A percentile compares a stretch with the other conserved stretches of the same genome.
phyloP scores from a whole-genome alignment of 129 eudicot species.

The Lactuca sativa region DNA sequence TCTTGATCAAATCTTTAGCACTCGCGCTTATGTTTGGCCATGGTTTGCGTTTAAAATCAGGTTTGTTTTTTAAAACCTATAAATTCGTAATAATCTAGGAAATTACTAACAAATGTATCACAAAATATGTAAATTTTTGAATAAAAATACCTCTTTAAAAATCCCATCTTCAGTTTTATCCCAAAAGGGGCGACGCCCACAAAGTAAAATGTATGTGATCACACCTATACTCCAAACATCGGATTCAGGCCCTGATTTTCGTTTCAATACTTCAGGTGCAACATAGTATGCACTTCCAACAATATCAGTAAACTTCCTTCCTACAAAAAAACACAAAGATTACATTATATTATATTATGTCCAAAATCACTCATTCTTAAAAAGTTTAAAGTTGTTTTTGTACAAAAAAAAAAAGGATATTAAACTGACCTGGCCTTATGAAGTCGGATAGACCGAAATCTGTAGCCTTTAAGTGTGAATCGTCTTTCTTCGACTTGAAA shows the following conservation, averaged over 20 bases:
- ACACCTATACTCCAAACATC: conserved; percentile 99
- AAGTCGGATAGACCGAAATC: conserved; percentile 97
- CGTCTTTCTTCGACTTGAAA: conserved; percentile 74
- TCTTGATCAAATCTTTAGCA: conserved; percentile 95
- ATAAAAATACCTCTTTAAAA: conserved; percentile 68
- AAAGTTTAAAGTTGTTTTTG: no score
- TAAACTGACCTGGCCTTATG: conserved; percentile 78
- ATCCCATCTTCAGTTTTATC: conserved; percentile 96
- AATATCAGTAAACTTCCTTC: conserved; percentile 79
- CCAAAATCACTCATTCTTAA: no score
- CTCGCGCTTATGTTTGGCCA: conserved; percentile 77
- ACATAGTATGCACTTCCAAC: conserved; percentile 99
- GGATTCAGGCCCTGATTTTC: conserved; percentile 95
- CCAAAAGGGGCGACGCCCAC: conserved; percentile 99
- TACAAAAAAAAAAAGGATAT: no score
- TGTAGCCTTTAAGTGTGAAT: conserved; percentile 87
- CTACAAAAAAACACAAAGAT: conserved; percentile 44
- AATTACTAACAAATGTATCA: neutral
- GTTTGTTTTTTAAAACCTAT: conserved; percentile 85
- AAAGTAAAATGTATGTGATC: conserved; percentile 86
- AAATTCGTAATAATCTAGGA: neutral
- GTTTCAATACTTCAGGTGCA: conserved; percentile 96
- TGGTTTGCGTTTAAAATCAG: conserved; percentile 95
- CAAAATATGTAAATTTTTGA: neutral
- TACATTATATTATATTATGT: no score